These are phyloP conservation scores for Ceratobasidium theobromae DNA, from an alignment of 1,284 basidiomycete genomes.

Conservation along the genomic window DNA sequence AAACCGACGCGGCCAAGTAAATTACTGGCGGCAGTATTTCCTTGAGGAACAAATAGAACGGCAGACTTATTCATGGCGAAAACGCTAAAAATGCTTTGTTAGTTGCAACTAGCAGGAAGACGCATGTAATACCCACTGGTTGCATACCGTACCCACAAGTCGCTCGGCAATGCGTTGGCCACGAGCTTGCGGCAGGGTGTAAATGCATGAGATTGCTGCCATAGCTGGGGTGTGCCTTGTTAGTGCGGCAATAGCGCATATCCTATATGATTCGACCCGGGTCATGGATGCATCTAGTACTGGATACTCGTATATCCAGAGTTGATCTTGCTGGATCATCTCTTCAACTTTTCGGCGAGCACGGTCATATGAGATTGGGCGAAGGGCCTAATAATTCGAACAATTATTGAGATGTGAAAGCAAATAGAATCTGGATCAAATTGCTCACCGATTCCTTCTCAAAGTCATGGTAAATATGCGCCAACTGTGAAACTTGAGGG, in stretches of 20 bases:
- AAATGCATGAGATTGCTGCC: constrained; percentile 14
- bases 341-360: constrained; percentile 6
- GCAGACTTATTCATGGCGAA: constrained; percentile 22
- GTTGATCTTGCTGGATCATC: constrained; percentile 24
- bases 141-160: constrained; percentile 15
- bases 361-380: constrained; percentile 7
- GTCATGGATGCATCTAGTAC: constrained; percentile 9
- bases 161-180: constrained; percentile 3
- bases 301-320: constrained; percentile 22
- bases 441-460: constrained; percentile 20
- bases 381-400: background rate
- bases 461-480: constrained; percentile 22
- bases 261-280: constrained; percentile 14
- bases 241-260: constrained; percentile 15
- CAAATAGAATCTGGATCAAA: background rate
- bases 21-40: constrained; percentile 17
- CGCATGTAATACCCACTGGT: background rate
- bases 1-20: constrained; percentile 26
- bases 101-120: background rate
- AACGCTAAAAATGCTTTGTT: background rate
- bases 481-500: background rate
- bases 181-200: constrained; percentile 1
- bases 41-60: constrained; percentile 19
- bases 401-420: background rate
- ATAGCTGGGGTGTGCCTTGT: constrained; percentile 7